Base-by-base conservation (phyloP, 305 asterid species). In the Fraxinus greggii region DNA sequence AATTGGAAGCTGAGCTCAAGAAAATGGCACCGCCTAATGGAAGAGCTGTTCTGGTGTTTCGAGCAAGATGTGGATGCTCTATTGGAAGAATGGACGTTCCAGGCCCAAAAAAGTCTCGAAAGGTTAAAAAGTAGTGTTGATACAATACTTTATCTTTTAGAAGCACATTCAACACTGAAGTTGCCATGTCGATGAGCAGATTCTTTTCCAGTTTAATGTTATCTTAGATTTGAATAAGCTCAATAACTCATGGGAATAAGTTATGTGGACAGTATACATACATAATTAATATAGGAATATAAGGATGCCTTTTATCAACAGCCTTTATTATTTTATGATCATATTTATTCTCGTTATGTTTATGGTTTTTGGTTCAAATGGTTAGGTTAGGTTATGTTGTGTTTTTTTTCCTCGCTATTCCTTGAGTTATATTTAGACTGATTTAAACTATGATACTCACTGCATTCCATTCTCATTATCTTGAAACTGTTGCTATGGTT, bases 21-120 rank as follows among this genome's bases (percentile, higher is more conserved):
- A 91, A 92, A 89, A 89, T 94, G 95, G 98, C 96, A 10, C 99
- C 99, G 0, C 91, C 90, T 31, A 95, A 95, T 79, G 99, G 99
- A 79, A 89, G 95, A 86, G 99, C 97, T 7, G 91, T 95, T 63
- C 88, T 95, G 61, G 90, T 95, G 33, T 95, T 94, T 76, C 92
- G 95, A 48, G 94, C 93, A 0, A 91, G 96, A 79, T 95, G 99
- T 80, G 99, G 99, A 48, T 95, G 99, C 83, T 86, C 98, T 21
- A 91, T 93, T 24, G 98, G 94, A 13, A 91, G 90, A 81, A 84
- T 95, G 96, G 98, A 95, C 84, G 96, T 94, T 42, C 94, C 91
- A 5, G 99, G 99, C 59, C 90, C 93, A 3, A 89, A 80, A 83
- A 95, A 91, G 85, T 13, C 88, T 74, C 85, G 94, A 73, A 95